Conservation (phyloP, 176 grass and related monocot genomes). For the Miscanthus lutarioriparius region DNA sequence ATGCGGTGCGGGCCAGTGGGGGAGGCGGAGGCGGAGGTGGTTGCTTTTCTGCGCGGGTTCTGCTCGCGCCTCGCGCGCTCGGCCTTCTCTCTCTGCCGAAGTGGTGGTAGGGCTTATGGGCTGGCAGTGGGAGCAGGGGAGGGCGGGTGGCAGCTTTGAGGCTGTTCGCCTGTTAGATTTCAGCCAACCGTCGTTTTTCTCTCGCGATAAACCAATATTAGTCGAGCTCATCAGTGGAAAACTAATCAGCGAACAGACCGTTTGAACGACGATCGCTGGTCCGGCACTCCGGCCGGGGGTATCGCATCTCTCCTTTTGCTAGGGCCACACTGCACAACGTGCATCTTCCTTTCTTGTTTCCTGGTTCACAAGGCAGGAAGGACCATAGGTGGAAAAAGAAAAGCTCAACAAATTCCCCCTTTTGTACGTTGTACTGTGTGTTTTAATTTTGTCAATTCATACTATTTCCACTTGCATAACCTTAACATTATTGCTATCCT, state of each 20-base stretch:
- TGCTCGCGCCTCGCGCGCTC: background rate
- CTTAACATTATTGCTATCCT: background rate
- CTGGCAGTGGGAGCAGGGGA: background rate
- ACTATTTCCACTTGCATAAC: background rate
- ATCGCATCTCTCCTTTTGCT: slow-evolving; percentile 3
- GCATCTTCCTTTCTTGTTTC: slow-evolving; percentile 26
- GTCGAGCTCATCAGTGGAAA: too few species aligned
- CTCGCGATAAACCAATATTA: too few species aligned
- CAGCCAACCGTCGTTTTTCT: too few species aligned
- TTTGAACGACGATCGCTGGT: slow-evolving; percentile 13
- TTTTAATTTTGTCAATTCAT: background rate
- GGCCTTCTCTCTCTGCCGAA: background rate
- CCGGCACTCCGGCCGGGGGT: background rate
- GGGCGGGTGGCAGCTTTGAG: slow-evolving; percentile 49
- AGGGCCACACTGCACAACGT: slow-evolving; percentile 39
- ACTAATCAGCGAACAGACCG: too few species aligned
- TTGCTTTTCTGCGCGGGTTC: slow-evolving; percentile 25
- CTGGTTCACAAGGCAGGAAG: background rate
- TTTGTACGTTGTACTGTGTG: background rate
- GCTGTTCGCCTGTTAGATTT: too few species aligned
- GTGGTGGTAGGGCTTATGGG: background rate
- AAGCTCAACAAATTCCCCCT: background rate
- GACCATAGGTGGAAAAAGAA: background rate
- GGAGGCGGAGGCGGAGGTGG: background rate
- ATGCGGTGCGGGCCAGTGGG: background rate